Percentiles rank a stretch among this genome's conserved stretches.
Conservation (phyloP, 208 protist species). For the Trypanosoma congolense region DNA sequence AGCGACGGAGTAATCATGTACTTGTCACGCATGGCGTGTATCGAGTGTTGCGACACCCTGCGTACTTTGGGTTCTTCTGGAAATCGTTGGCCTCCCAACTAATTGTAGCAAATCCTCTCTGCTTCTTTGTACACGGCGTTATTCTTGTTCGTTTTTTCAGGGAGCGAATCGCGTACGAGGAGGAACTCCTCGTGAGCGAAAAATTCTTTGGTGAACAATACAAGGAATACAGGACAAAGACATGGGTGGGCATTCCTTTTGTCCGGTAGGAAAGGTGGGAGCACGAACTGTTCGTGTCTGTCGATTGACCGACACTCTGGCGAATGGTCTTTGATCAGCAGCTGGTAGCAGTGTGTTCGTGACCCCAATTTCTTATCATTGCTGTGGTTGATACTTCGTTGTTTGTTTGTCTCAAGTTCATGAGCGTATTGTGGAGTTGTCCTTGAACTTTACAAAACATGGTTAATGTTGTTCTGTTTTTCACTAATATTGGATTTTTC, state of each 20-base stretch:
- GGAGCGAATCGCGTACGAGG: conserved; percentile 88
- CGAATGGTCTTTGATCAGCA: too few species aligned
- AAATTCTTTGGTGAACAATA: conserved; percentile 91
- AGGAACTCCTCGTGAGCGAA: conserved; percentile 50
- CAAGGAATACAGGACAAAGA: conserved; percentile 58
- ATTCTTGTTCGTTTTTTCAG: conserved; percentile 91
- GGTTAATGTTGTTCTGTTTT: too few species aligned
- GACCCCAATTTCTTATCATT: too few species aligned
- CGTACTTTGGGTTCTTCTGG: conserved; percentile 97
- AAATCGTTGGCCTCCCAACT: conserved; percentile 88
- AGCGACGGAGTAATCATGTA: conserved; percentile 60
- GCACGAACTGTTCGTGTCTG: too few species aligned
- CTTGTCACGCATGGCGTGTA: conserved; percentile 92
- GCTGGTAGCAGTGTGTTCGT: too few species aligned
- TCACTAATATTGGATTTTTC: too few species aligned
- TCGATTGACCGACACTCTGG: too few species aligned
- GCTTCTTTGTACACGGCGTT: conserved; percentile 54
- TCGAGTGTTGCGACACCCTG: conserved; percentile 83
- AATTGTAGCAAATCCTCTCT: conserved; percentile 91
- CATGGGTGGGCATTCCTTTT: conserved; percentile 88
- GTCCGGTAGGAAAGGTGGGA: conserved; percentile 31
- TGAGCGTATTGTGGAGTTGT: too few species aligned
- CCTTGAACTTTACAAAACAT: too few species aligned
- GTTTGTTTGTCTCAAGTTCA: too few species aligned
- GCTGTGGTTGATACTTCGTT: too few species aligned